phyloP scores from a whole-genome alignment of 2,329 filamentous ascomycete species.

The Acrocalymma vagum region DNA sequence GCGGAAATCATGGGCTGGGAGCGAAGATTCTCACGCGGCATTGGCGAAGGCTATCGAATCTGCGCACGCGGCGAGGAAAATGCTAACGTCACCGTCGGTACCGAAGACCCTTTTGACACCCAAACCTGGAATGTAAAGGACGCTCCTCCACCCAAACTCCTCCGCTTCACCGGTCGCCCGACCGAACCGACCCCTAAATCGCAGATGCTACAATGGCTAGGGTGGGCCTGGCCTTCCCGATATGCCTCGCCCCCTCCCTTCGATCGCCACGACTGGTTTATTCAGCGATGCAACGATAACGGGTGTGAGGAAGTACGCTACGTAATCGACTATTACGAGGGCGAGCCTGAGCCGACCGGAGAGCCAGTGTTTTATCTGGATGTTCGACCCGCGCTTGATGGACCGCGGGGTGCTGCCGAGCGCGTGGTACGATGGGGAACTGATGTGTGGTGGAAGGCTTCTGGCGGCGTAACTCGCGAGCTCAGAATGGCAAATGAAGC shows the following conservation, averaged over 20 bases:
- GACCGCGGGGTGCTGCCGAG: conserved; percentile 81
- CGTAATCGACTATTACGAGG: conserved; percentile 96
- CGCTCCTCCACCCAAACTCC: conserved; percentile 70
- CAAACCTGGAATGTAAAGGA: conserved; percentile 45
- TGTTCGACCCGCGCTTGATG: conserved; percentile 86
- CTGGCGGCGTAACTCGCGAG: conserved; percentile 72
- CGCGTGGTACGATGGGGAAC: conserved; percentile 87
- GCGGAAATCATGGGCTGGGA: conserved; percentile 95
- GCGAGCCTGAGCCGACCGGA: conserved; percentile 79
- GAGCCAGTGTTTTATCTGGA: conserved; percentile 97
- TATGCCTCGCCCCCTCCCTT: conserved; percentile 88
- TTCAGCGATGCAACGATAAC: conserved; percentile 75
- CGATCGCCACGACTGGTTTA: conserved; percentile 97
- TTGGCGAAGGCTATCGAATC: conserved; percentile 75
- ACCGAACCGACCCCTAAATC: conserved; percentile 93
- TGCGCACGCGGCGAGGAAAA: conserved; percentile 79
- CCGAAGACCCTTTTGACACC: conserved; percentile 41
- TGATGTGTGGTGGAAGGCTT: conserved; percentile 92
- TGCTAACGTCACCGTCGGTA: conserved; percentile 61
- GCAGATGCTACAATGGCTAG: conserved; percentile 80
- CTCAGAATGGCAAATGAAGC: conserved; percentile 43
- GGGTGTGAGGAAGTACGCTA: conserved; percentile 83
- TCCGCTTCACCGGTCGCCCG: conserved; percentile 89
- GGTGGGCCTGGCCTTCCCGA: conserved; percentile 78
- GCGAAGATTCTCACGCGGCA: conserved; percentile 78